phyloP scores from a whole-genome alignment of 2,329 filamentous ascomycete species.

The Colletotrichum sp. region DNA sequence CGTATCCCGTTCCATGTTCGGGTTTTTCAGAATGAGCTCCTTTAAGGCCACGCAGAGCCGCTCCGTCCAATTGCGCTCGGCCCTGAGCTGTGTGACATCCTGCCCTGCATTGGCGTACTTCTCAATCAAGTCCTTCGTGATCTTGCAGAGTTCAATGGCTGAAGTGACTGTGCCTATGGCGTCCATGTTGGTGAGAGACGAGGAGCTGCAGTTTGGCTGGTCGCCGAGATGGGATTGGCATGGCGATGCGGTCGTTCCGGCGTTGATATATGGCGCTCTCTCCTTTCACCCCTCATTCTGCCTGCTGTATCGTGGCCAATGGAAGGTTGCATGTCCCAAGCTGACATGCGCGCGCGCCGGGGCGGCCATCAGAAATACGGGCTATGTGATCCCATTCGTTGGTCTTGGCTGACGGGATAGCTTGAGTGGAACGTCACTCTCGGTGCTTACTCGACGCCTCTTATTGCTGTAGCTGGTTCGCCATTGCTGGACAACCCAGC shows the following conservation, averaged over 20 bases:
- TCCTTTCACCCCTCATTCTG: neutral
- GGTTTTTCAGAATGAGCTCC: no score
- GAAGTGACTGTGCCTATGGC: neutral
- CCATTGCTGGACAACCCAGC: neutral
- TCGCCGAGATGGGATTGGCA: neutral
- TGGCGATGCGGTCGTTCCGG: neutral
- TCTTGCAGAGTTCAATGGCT: neutral
- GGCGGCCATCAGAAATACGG: neutral
- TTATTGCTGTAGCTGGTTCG: neutral
- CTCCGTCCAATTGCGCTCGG: neutral
- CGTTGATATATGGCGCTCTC: neutral
- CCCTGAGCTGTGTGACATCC: neutral
- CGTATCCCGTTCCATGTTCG: accelerated
- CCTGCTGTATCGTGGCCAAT: neutral
- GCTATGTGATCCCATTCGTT: neutral
- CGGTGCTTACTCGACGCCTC: neutral
- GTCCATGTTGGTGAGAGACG: neutral
- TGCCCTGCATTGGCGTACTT: slow-evolving; percentile 1
- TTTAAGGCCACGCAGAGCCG: neutral
- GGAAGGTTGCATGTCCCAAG: neutral
- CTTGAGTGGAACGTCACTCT: neutral
- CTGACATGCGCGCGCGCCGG: neutral
- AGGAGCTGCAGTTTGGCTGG: neutral
- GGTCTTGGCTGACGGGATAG: neutral
- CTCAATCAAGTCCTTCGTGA: neutral